Evolutionary conservation across 2,329 filamentous ascomycete genomes (phyloP).

Genomic region (Immersiporthe knoxdaviesiana): DNA sequence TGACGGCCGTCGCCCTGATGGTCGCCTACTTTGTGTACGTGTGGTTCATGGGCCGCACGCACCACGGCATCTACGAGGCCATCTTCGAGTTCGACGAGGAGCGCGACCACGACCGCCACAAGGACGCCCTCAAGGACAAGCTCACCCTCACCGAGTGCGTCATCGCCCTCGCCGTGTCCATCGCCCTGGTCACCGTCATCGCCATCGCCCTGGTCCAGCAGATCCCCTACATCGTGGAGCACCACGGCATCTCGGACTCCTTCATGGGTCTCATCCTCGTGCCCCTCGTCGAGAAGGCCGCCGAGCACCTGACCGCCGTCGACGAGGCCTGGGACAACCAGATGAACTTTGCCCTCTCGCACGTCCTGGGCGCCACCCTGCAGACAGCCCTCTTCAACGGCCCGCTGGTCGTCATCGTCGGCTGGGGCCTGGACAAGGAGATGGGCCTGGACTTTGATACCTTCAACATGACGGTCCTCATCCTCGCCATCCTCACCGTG

Average conservation of each 20-base stretch:
- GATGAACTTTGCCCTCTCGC: conserved; percentile 83
- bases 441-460: conserved; percentile 86
- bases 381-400: conserved; percentile 90
- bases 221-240: conserved; percentile 49
- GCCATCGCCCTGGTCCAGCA: conserved; percentile 64
- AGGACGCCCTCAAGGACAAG: conserved; percentile 56
- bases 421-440: conserved; percentile 71
- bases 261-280: conserved; percentile 73
- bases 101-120: conserved; percentile 46
- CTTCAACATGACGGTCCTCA: conserved; percentile 81
- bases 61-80: conserved; percentile 63
- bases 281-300: conserved; percentile 82
- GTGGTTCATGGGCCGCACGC: conserved; percentile 61
- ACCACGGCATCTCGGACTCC: conserved; percentile 29
- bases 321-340: conserved; percentile 84
- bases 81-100: conserved; percentile 58
- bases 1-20: conserved; percentile 61
- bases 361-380: conserved; percentile 84
- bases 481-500: conserved; percentile 83
- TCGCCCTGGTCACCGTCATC: conserved; percentile 25
- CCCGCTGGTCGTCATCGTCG: conserved; percentile 79
- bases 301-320: conserved; percentile 81
- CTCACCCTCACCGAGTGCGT: conserved; percentile 64
- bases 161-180: conserved; percentile 55
- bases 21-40: conserved; percentile 58